Conservation (phyloP, 345 rosid species). For the Rubroshorea leprosula region DNA sequence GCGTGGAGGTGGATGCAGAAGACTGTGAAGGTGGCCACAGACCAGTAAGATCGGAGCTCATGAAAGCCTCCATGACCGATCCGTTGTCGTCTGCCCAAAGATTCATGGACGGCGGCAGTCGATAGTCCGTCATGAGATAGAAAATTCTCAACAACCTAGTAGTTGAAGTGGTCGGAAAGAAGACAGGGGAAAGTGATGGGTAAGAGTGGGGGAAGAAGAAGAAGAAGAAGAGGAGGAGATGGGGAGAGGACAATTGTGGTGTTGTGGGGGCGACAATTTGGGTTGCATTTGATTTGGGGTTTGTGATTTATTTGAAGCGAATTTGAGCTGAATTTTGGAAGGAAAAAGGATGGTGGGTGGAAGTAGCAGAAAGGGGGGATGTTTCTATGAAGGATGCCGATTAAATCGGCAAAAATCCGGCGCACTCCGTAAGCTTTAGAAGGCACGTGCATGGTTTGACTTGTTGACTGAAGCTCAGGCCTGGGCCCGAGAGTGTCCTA, state of each 20-base stretch:
- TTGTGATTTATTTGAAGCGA: conserved; percentile 36
- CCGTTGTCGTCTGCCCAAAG: conserved; percentile 85
- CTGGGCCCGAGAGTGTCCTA: too few species aligned
- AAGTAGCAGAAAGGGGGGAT: too few species aligned
- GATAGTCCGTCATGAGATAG: conserved; percentile 39
- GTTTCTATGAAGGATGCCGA: too few species aligned
- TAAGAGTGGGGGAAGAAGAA: background rate
- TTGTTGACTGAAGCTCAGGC: too few species aligned
- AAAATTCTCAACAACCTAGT: too few species aligned
- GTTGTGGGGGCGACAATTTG: background rate
- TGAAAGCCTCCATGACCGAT: conserved; percentile 93
- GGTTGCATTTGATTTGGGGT: conserved; percentile 30
- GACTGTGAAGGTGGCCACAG: conserved; percentile 62
- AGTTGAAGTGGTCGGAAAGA: background rate
- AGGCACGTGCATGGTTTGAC: too few species aligned
- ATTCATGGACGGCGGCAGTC: conserved; percentile 52
- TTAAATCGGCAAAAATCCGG: too few species aligned
- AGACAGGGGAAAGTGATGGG: conserved; percentile 1
- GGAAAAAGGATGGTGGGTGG: too few species aligned
- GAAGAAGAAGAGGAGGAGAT: background rate
- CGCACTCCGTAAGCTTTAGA: too few species aligned
- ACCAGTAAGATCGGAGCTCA: conserved; percentile 66
- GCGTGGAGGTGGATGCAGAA: conserved; percentile 26
- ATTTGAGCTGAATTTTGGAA: conserved; percentile 29
- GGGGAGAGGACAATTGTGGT: background rate